These are phyloP conservation scores for Bremia lactucae DNA, from an alignment of 352 stramenopile genomes.

Conservation along the genomic window DNA sequence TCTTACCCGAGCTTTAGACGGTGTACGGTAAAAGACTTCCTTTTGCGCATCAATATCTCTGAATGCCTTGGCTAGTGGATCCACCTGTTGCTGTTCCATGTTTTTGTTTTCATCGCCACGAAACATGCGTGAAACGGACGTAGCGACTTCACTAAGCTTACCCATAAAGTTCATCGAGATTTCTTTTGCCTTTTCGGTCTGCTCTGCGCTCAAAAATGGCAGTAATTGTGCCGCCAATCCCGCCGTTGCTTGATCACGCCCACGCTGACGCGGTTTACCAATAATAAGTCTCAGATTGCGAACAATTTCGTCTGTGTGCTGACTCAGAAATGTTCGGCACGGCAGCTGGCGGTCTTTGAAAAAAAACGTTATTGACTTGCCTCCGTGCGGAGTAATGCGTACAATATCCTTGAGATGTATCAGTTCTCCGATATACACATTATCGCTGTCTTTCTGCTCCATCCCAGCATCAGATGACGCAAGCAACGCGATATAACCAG, in stretches of 20 bases:
- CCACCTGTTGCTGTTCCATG: conserved; percentile 18
- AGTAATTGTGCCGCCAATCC: conserved; percentile 37
- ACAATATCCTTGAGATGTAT: conserved; percentile 57
- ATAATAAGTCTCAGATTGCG: conserved; percentile 60
- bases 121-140: conserved; percentile 45
- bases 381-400: conserved; percentile 60
- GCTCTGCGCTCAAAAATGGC: conserved; percentile 52
- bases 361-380: conserved; percentile 74
- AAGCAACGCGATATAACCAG: conserved; percentile 51
- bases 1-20: conserved; percentile 47
- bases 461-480: conserved; percentile 11
- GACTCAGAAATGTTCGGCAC: conserved; percentile 63
- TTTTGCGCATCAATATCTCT: conserved; percentile 46
- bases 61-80: conserved; percentile 34
- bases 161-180: conserved; percentile 74
- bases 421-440: conserved; percentile 51
- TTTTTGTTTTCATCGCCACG: conserved; percentile 52
- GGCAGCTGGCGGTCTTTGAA: conserved; percentile 50
- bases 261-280: conserved; percentile 25
- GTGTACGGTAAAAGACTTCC: conserved; percentile 54
- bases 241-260: conserved; percentile 20
- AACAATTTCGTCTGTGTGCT: conserved; percentile 62
- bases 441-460: conserved; percentile 22
- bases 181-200: conserved; percentile 72
- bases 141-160: conserved; percentile 57